Conservation (phyloP, 2,329 filamentous ascomycete species). For the Mycosphaerella arachidis region DNA sequence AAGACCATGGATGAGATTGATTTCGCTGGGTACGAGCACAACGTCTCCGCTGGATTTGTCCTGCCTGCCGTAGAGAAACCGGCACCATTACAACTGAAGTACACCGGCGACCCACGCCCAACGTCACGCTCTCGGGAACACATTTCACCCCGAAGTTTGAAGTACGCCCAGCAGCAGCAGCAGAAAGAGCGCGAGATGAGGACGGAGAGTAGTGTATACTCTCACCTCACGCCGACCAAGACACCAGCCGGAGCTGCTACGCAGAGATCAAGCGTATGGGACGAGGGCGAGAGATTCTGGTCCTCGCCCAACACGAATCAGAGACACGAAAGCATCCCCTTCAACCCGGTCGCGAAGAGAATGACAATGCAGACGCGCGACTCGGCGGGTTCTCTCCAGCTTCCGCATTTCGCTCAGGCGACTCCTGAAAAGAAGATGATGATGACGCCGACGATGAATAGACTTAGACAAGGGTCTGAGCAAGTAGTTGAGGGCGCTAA, state of each 20-base stretch:
- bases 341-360: neutral
- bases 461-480: conserved; percentile 3
- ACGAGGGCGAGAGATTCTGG: conserved; percentile 34
- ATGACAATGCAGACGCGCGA: neutral
- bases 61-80: neutral
- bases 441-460: conserved; percentile 1
- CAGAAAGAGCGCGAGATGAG: neutral
- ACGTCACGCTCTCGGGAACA: neutral
- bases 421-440: neutral
- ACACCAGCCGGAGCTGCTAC: neutral
- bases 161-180: neutral
- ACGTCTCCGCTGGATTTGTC: conserved; percentile 26
- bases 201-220: conserved; percentile 1
- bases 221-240: neutral
- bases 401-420: neutral
- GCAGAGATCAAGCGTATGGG: conserved; percentile 32
- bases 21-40: conserved; percentile 17
- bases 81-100: neutral
- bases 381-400: neutral
- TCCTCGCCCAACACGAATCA: neutral
- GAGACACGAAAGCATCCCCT: neutral
- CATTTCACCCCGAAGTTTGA: neutral
- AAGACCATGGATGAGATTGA: conserved; percentile 27
- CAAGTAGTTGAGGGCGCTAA: conserved; percentile 22
- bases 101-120: neutral